Conservation (phyloP, 305 asterid genomes). For the Rubia tinctorum region DNA sequence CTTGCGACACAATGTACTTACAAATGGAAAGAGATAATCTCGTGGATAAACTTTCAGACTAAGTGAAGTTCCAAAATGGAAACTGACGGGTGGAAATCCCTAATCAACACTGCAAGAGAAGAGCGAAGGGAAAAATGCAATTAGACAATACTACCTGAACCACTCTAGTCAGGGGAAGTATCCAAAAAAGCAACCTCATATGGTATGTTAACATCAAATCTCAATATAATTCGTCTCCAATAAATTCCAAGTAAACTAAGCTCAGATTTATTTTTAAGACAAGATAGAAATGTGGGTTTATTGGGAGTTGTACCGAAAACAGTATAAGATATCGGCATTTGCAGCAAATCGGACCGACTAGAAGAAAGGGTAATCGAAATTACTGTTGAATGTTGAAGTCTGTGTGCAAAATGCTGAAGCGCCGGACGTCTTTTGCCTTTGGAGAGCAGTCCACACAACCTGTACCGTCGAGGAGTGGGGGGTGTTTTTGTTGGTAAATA, state of each 20-base stretch:
- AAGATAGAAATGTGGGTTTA: background rate
- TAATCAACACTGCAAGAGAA: slow-evolving; percentile 82
- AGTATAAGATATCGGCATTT: background rate
- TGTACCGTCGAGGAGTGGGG: too few species aligned
- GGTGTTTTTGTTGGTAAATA: too few species aligned
- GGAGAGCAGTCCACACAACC: too few species aligned
- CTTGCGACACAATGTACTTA: slow-evolving; percentile 46
- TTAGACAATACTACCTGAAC: background rate
- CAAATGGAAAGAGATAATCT: slow-evolving; percentile 90
- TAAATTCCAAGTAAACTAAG: too few species aligned
- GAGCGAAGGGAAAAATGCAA: slow-evolving; percentile 17
- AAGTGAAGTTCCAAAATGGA: slow-evolving; percentile 87
- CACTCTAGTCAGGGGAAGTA: background rate
- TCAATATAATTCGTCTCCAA: background rate
- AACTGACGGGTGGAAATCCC: slow-evolving; percentile 80
- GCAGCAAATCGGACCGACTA: too few species aligned
- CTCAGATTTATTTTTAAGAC: too few species aligned
- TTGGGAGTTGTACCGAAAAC: background rate
- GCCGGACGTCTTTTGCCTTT: too few species aligned
- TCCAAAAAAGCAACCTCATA: background rate
- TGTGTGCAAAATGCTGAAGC: too few species aligned
- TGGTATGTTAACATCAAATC: background rate
- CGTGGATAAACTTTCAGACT: slow-evolving; percentile 80
- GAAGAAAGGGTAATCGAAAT: too few species aligned
- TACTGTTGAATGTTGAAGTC: too few species aligned